Percentiles rank a stretch among this genome's conserved stretches.
phyloP scores from a whole-genome alignment of 768 basidiomycete genomes.

The Pleurotus sapidus region DNA sequence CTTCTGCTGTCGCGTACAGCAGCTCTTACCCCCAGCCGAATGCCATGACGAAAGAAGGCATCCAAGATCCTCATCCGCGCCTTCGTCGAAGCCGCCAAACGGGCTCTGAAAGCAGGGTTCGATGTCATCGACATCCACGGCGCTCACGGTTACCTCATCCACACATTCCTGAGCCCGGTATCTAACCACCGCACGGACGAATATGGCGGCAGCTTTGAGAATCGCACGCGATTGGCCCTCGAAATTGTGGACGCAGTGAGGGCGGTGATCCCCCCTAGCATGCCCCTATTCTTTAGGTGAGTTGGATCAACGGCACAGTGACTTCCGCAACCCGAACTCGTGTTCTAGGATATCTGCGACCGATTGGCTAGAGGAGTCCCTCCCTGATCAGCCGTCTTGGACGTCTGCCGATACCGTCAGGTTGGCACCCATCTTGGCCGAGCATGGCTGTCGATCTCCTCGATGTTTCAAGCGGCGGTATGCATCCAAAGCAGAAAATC shows the following conservation, averaged over 20 bases:
- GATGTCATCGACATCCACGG: slow-evolving; percentile 44
- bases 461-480: slow-evolving; percentile 57
- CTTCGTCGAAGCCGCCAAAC: slow-evolving; percentile 34
- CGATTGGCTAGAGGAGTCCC: slow-evolving; percentile 53
- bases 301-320: neutral
- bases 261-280: slow-evolving; percentile 38
- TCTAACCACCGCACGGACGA: slow-evolving; percentile 48
- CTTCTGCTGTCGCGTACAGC: slow-evolving; percentile 36
- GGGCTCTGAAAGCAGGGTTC: slow-evolving; percentile 43
- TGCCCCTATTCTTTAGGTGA: slow-evolving; percentile 58
- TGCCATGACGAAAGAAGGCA: slow-evolving; percentile 40
- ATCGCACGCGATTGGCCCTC: slow-evolving; percentile 46
- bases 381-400: slow-evolving; percentile 51
- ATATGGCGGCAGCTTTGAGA: slow-evolving; percentile 56
- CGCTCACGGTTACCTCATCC: slow-evolving; percentile 45
- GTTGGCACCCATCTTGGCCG: slow-evolving; percentile 43
- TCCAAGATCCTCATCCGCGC: slow-evolving; percentile 43
- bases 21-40: slow-evolving; percentile 39
- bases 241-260: slow-evolving; percentile 52
- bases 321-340: neutral
- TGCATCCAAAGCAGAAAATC: slow-evolving; percentile 24
- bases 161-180: slow-evolving; percentile 43
- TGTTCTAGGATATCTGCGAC: slow-evolving; percentile 45
- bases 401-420: slow-evolving; percentile 52
- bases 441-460: slow-evolving; percentile 59